phyloP scores from a whole-genome alignment of 2,329 filamentous ascomycete species.

The Cercospora sp. region DNA sequence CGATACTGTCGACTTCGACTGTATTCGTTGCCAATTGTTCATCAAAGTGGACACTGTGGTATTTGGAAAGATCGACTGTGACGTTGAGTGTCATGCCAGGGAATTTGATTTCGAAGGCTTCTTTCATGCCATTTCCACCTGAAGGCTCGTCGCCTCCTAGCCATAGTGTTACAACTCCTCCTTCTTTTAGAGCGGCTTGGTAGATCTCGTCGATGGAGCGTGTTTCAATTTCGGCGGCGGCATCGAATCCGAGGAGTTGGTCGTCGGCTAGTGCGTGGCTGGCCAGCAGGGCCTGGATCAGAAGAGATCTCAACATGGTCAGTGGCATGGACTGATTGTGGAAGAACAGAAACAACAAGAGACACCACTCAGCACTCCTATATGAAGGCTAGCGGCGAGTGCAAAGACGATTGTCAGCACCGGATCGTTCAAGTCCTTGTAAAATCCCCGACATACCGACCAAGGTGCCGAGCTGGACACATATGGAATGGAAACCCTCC shows the following conservation, averaged over 20 bases:
- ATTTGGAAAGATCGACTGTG: background rate
- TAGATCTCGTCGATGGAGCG: slow-evolving; percentile 2
- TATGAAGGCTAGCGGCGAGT: background rate
- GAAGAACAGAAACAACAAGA: background rate
- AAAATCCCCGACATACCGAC: too few relatives aligned
- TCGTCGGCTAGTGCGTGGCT: background rate
- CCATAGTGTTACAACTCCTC: background rate
- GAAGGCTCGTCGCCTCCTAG: background rate
- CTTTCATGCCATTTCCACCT: background rate
- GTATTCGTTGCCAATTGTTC: background rate
- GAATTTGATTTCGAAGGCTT: background rate
- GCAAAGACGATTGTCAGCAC: too few relatives aligned
- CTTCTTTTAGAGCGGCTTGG: background rate
- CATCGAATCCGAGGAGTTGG: background rate
- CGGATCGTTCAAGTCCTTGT: too few relatives aligned
- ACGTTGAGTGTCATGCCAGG: background rate
- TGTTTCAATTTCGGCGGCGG: background rate
- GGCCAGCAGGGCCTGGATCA: background rate
- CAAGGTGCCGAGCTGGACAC: too few relatives aligned
- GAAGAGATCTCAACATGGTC: background rate
- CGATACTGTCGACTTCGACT: background rate
- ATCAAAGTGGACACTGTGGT: slow-evolving; percentile 4
- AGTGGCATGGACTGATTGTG: background rate
- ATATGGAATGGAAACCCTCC: too few relatives aligned
- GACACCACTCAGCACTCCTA: background rate